Percentiles rank a stretch among this genome's conserved stretches.
Evolutionary conservation across 495 filamentous ascomycete species (phyloP).

Genomic region (Aspergillus taichungensis): DNA sequence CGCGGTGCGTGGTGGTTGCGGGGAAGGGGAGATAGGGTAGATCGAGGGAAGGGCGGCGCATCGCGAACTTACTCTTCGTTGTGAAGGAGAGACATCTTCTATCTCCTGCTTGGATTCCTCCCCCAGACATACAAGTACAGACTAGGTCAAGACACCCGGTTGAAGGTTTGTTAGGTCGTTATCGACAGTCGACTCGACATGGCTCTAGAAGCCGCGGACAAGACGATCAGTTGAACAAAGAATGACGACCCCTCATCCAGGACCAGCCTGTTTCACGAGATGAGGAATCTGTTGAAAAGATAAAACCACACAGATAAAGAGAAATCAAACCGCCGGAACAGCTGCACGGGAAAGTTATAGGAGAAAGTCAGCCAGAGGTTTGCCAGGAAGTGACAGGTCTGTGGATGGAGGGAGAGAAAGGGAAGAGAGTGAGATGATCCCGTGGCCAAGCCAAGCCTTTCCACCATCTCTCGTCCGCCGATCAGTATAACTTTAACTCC

Average conservation of each 20-base stretch:
- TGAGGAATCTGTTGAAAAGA: conserved; percentile 6
- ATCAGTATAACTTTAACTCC: too few species aligned
- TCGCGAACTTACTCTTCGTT: conserved; percentile 76
- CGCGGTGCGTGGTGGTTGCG: too few species aligned
- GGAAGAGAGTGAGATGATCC: too few species aligned
- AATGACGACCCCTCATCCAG: conserved; percentile 17
- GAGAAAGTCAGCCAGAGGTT: too few species aligned
- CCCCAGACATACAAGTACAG: conserved; percentile 2
- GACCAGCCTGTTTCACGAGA: conserved; percentile 26
- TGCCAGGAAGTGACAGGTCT: too few species aligned
- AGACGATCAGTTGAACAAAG: conserved; percentile 2
- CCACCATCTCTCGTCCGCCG: too few species aligned
- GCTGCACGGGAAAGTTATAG: neutral
- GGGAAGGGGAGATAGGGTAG: too few species aligned
- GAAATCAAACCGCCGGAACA: conserved; percentile 5
- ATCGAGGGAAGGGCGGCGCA: neutral
- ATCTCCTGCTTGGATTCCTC: neutral
- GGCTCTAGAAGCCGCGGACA: conserved; percentile 4
- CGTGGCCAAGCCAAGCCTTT: too few species aligned
- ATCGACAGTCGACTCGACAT: conserved; percentile 9
- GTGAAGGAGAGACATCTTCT: conserved; percentile 82
- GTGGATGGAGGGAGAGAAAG: too few species aligned
- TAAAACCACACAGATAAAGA: conserved; percentile 1
- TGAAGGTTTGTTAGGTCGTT: neutral
- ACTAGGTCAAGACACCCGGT: neutral